phyloP scores from a whole-genome alignment of 352 stramenopile species.

The Phytophthora ohioensis region DNA sequence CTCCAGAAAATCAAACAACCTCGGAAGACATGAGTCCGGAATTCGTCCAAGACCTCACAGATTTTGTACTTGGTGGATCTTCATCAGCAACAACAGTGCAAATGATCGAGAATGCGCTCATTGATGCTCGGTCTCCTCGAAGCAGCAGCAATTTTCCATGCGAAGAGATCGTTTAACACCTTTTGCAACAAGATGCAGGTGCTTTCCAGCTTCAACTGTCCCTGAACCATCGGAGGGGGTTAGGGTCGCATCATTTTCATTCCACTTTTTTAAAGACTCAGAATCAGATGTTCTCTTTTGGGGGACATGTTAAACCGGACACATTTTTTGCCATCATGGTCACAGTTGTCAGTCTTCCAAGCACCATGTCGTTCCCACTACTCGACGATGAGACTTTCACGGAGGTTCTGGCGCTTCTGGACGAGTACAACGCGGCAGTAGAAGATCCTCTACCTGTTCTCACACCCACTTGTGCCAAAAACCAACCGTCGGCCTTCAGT shows the following conservation, averaged over 20 bases:
- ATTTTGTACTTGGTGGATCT: constrained; percentile 54
- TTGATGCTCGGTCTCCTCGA: constrained; percentile 26
- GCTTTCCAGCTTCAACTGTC: constrained; percentile 22
- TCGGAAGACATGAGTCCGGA: constrained; percentile 20
- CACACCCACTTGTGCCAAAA: neutral
- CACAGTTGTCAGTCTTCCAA: neutral
- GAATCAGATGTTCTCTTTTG: constrained; percentile 5
- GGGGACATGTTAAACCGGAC: constrained; percentile 19
- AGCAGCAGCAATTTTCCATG: constrained; percentile 6
- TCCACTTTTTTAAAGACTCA: constrained; percentile 2
- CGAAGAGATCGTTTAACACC: constrained; percentile 2
- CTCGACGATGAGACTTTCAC: constrained; percentile 41
- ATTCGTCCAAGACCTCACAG: constrained; percentile 48
- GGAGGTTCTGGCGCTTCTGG: constrained; percentile 39
- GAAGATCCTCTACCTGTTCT: constrained; percentile 1
- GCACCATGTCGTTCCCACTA: constrained; percentile 34
- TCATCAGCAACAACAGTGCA: constrained; percentile 48
- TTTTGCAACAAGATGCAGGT: neutral
- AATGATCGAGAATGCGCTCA: constrained; percentile 63
- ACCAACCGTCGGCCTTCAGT: neutral
- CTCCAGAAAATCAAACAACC: constrained; percentile 31
- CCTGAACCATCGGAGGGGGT: constrained; percentile 2
- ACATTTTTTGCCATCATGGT: constrained; percentile 5
- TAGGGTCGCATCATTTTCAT: neutral
- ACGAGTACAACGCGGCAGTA: constrained; percentile 29